A percentile compares a stretch with the other conserved stretches of the same genome.
Evolutionary conservation across 202 grass and related monocot species (phyloP).

Genomic region (Schoenoplectus tabernaemontani): DNA sequence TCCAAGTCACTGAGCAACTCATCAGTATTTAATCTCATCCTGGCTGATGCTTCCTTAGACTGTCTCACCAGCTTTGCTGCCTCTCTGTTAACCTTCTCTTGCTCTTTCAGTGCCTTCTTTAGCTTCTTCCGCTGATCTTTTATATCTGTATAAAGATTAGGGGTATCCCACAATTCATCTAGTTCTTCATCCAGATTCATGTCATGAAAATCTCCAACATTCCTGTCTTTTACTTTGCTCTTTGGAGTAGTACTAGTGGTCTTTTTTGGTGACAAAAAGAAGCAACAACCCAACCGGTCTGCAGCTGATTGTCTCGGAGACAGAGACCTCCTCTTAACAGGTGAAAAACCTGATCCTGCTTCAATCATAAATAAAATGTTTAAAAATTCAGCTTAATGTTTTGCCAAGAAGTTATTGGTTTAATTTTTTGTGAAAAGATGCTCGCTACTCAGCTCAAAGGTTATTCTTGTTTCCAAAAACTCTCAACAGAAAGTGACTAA

Average conservation of each 20-base stretch:
- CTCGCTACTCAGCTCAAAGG: background rate
- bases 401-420: background rate
- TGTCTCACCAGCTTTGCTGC: constrained; percentile 57
- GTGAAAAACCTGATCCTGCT: constrained; percentile 23
- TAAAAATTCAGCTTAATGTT: background rate
- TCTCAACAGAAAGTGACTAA: background rate
- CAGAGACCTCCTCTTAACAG: constrained; percentile 36
- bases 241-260: background rate
- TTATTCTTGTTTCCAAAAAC: background rate
- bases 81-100: constrained; percentile 67
- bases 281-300: constrained; percentile 60
- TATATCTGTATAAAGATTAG: constrained; percentile 33
- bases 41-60: constrained; percentile 63
- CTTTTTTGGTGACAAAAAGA: constrained; percentile 63
- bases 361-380: background rate
- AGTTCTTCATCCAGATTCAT: constrained; percentile 26
- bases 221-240: constrained; percentile 24
- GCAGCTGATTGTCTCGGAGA: constrained; percentile 26
- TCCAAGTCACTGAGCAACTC: constrained; percentile 57
- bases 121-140: constrained; percentile 66
- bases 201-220: background rate
- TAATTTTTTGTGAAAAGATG: background rate
- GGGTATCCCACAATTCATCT: constrained; percentile 42
- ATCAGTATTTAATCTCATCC: constrained; percentile 58
- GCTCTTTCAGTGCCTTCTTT: constrained; percentile 74